These are phyloP conservation scores for Erythrobasidium hasegawianum DNA, from an alignment of 1,284 basidiomycete genomes.

Conservation along the genomic window DNA sequence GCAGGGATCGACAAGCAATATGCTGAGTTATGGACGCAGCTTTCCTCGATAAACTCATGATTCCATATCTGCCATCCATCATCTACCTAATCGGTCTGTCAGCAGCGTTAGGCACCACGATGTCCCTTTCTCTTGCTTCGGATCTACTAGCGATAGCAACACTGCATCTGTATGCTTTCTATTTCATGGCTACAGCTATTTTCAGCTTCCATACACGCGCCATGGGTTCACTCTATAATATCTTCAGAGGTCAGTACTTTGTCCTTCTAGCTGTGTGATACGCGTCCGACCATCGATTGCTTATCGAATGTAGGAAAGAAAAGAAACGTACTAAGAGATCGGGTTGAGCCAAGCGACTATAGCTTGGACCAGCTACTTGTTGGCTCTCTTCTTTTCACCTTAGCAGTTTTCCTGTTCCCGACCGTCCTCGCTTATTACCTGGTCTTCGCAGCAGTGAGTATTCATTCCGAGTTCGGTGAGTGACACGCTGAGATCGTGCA, in stretches of 20 bases:
- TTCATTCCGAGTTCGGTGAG: constrained; percentile 20
- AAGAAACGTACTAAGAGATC: constrained; percentile 72
- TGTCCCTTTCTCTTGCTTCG: constrained; percentile 63
- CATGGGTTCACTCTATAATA: constrained; percentile 74
- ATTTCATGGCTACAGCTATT: constrained; percentile 62
- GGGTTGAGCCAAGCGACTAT: constrained; percentile 84
- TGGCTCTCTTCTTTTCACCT: constrained; percentile 90
- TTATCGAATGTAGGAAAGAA: constrained; percentile 64
- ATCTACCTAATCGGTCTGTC: constrained; percentile 57
- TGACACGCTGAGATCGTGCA: background rate
- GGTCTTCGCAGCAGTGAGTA: constrained; percentile 68
- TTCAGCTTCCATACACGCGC: constrained; percentile 64
- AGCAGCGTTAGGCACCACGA: constrained; percentile 65
- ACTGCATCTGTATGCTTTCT: constrained; percentile 68
- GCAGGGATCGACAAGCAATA: background rate
- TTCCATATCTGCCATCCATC: constrained; percentile 54
- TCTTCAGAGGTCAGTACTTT: constrained; percentile 78
- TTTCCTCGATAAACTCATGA: constrained; percentile 49
- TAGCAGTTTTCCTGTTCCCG: constrained; percentile 83
- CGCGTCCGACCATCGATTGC: constrained; percentile 35
- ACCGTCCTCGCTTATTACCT: constrained; percentile 82
- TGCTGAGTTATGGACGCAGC: constrained; percentile 17
- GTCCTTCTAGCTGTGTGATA: background rate
- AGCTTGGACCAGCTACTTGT: constrained; percentile 90
- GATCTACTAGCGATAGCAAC: constrained; percentile 68